phyloP scores from a whole-genome alignment of 2,329 filamentous ascomycete genomes.

The Penicillium rolfsii region DNA sequence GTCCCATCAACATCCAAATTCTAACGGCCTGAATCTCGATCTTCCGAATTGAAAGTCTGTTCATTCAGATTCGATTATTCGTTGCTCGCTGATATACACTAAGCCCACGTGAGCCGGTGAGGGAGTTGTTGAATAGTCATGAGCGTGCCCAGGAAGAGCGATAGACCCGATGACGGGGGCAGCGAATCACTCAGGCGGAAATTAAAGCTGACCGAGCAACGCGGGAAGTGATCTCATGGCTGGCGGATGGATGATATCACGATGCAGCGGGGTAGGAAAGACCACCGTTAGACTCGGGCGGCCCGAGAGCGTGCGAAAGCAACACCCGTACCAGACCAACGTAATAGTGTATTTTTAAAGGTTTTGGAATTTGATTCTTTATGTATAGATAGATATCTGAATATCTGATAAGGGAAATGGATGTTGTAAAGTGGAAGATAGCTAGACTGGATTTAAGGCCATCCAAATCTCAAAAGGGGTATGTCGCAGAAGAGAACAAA shows the following conservation, averaged over 20 bases:
- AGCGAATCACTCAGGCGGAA: conserved; percentile 12
- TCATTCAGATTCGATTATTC: neutral
- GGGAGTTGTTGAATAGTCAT: too few relatives aligned
- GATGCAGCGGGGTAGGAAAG: conserved; percentile 6
- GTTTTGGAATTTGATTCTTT: conserved; percentile 12
- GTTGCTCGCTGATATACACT: too few relatives aligned
- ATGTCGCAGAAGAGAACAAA: conserved; percentile 12
- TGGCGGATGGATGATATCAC: conserved; percentile 26
- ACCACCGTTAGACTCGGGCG: neutral
- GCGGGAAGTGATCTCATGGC: conserved; percentile 23
- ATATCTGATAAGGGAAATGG: neutral
- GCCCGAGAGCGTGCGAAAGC: neutral
- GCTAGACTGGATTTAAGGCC: conserved; percentile 5
- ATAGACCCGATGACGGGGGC: neutral
- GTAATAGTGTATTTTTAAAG: neutral
- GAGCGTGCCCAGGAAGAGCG: too few relatives aligned
- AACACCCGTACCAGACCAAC: neutral
- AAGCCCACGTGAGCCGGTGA: too few relatives aligned
- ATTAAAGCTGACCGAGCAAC: conserved; percentile 12
- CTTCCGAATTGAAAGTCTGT: neutral
- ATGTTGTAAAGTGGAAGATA: conserved; percentile 13
- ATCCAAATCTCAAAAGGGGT: conserved; percentile 13
- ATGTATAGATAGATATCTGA: neutral
- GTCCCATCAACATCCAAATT: too few relatives aligned
- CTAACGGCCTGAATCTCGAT: too few relatives aligned